Conservation (phyloP, 257 asterid genomes). For the Rauvolfia tetraphylla region DNA sequence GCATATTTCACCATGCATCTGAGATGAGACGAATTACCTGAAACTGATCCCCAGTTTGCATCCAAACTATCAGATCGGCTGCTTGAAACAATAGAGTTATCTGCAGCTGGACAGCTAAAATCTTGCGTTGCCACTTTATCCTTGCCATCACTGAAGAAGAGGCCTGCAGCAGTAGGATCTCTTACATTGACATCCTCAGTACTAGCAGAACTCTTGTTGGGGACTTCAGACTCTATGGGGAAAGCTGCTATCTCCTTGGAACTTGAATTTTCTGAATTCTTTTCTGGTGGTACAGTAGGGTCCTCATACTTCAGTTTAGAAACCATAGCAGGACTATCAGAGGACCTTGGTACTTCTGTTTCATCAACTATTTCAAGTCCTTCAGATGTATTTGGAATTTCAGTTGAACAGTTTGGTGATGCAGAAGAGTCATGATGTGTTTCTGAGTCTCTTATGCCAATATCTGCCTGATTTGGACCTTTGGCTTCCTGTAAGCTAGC, state of each 20-base stretch:
- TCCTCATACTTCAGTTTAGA: constrained; percentile 22
- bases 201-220: constrained; percentile 23
- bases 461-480: not conserved
- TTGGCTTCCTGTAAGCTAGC: not conserved
- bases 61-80: constrained; percentile 67
- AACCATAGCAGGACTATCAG: constrained; percentile 9
- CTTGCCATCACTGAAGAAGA: constrained; percentile 32
- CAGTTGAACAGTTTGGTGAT: not conserved
- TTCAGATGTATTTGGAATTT: constrained; percentile 8
- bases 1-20: not conserved
- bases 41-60: constrained; percentile 78
- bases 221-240: constrained; percentile 21
- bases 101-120: constrained; percentile 32
- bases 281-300: constrained; percentile 16
- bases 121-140: constrained; percentile 31
- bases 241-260: constrained; percentile 25
- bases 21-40: constrained; percentile 41
- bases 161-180: constrained; percentile 22
- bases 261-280: constrained; percentile 19
- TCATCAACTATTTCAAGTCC: constrained; percentile 5
- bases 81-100: constrained; percentile 36
- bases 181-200: constrained; percentile 17
- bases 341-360: constrained; percentile 11
- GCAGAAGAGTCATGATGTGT: not conserved
- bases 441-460: not conserved